Evolutionary conservation across 2,329 filamentous ascomycete species (phyloP).

Genomic region (Trichoderma asperellum): DNA sequence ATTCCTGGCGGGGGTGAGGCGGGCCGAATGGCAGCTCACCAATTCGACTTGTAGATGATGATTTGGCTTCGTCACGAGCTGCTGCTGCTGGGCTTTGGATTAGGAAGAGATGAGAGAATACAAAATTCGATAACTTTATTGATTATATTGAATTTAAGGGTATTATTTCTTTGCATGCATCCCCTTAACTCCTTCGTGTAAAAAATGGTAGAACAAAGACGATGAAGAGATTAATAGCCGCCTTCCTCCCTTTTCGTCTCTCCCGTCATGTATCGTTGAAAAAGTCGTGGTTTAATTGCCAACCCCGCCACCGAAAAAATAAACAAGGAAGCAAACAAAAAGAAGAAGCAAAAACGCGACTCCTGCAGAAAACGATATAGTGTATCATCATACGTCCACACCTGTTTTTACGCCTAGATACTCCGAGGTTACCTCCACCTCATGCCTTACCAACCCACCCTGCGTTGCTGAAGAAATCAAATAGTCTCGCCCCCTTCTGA

Average conservation of each 20-base stretch:
- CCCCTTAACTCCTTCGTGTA: neutral
- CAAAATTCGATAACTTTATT: neutral
- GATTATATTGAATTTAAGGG: neutral
- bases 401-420: conserved; percentile 5
- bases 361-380: neutral
- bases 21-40: neutral
- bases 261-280: neutral
- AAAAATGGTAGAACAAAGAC: neutral
- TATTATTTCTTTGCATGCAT: neutral
- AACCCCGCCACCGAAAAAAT: neutral
- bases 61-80: neutral
- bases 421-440: conserved; percentile 19
- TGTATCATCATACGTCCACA: neutral
- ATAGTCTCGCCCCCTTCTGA: conserved; percentile 82
- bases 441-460: conserved; percentile 90
- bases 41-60: neutral
- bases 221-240: neutral
- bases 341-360: neutral
- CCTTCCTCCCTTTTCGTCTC: neutral
- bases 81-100: neutral
- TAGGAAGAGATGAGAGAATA: neutral
- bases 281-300: neutral
- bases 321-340: neutral
- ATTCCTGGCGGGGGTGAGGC: neutral
- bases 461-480: conserved; percentile 91